Evolutionary conservation across 805 yeast species (phyloP).

Genomic region (Cyberlindnera maclurae): DNA sequence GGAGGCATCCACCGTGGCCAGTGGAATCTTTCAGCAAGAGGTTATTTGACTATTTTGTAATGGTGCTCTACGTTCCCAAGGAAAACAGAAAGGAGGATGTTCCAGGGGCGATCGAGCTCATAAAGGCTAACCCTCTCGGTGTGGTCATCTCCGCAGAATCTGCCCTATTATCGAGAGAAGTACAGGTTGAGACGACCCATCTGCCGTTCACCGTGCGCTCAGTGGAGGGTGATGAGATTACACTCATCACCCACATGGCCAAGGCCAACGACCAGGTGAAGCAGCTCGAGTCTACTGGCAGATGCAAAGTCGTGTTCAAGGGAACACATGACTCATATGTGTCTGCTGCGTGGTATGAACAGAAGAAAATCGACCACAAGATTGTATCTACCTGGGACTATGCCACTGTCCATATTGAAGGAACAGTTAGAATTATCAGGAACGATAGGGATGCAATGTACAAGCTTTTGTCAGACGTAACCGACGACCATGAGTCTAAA

Average conservation of each 20-base stretch:
- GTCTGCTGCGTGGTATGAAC: constrained; percentile 52
- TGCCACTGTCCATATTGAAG: constrained; percentile 49
- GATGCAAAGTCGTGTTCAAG: constrained; percentile 45
- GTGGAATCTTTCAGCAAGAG: too few relatives aligned
- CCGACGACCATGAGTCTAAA: constrained; percentile 39
- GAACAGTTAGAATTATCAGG: constrained; percentile 37
- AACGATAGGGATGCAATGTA: constrained; percentile 42
- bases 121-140: constrained; percentile 44
- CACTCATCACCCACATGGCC: constrained; percentile 49
- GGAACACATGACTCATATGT: constrained; percentile 42
- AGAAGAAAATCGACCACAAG: constrained; percentile 49
- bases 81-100: constrained; percentile 24
- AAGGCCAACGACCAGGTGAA: constrained; percentile 44
- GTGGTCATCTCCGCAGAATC: constrained; percentile 34
- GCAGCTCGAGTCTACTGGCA: constrained; percentile 27
- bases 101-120: constrained; percentile 34
- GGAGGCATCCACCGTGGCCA: too few relatives aligned
- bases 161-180: constrained; percentile 17
- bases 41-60: neutral
- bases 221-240: constrained; percentile 28
- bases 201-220: constrained; percentile 43
- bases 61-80: constrained; percentile 26
- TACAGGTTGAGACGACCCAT: constrained; percentile 44
- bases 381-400: constrained; percentile 70
- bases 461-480: constrained; percentile 36